Base-by-base conservation (phyloP, 2,329 filamentous ascomycete genomes). In the Ophiosphaerella korrae region DNA sequence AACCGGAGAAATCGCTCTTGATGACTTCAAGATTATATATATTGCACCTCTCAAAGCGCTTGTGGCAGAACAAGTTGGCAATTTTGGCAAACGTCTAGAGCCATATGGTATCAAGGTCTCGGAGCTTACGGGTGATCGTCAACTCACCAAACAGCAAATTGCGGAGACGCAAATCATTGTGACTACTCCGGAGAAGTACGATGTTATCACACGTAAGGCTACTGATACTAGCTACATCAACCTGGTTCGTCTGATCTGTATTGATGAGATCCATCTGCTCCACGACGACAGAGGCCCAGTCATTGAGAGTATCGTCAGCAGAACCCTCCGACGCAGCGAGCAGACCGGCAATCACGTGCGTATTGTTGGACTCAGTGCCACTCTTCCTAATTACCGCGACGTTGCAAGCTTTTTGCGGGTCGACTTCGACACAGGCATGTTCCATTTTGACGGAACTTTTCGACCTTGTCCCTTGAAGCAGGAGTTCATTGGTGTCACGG, bases 161-260 rank as follows among this genome's bases (percentile, higher is more conserved):
- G 86, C 93, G 1, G 94, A 99, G 67, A 99, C 94, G 0, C 93
- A 99, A 73, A 88, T 99, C 63, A 99, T 99, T 63, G 92, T 99
- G 52, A 99, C 94, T 0, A 99, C 94, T 0, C 94, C 94, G 16
- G 94, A 99, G 75, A 99, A 99, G 77, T 99, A 92, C 89, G 94
- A 99, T 75, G 93, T 99, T 62, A 97, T 99, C 63, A 99, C 95
- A 5, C 86, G 95, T 75, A 99, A 99, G 75, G 92, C 93, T 6
- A 97, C 93, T 1, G 95, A 99, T 71, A 85, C 94, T 47, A 96
- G 92, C 64, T 99, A 99, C 75, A 99, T 92, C 13, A 96, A 95
- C 65, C 84, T 99, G n/a, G 94, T 99, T 23, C 88, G 93, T 34
- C 82, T 99, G 9, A 88, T 99, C 50, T 92, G 97, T 70, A 97